These are phyloP conservation scores for Iris macrosiphon DNA, from an alignment of 106 monocot species.

Conservation along the genomic window DNA sequence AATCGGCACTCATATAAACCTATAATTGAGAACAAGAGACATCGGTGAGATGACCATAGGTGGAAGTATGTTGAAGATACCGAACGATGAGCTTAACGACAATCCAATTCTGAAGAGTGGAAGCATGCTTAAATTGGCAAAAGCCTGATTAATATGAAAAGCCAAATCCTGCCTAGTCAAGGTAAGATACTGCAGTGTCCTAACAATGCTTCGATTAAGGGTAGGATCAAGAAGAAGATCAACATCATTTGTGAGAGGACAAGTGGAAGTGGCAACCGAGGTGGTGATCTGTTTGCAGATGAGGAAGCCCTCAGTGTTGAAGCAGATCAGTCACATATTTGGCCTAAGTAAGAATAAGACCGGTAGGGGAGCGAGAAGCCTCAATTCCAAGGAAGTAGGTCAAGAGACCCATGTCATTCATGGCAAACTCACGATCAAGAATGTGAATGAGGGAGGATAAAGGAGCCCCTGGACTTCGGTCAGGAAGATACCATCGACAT, in stretches of 20 bases:
- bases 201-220: neutral
- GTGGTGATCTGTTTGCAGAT: neutral
- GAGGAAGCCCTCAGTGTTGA: no score
- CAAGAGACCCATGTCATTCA: slow-evolving; percentile 7
- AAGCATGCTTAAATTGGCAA: no score
- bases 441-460: neutral
- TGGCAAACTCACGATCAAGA: neutral
- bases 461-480: neutral
- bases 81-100: no score
- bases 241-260: neutral
- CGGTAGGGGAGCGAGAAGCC: neutral
- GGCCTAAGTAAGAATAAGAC: neutral
- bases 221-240: neutral
- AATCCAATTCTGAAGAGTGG: neutral
- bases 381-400: slow-evolving; percentile 23
- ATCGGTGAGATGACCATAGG: no score
- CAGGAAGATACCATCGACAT: neutral
- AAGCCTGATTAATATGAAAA: no score
- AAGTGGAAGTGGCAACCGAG: neutral
- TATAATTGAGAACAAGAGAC: no score
- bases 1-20: no score
- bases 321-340: slow-evolving; percentile 2
- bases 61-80: no score
- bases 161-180: no score
- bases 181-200: neutral